These are phyloP conservation scores for Rubroshorea leprosula DNA, from an alignment of 345 rosid species.

Conservation along the genomic window DNA sequence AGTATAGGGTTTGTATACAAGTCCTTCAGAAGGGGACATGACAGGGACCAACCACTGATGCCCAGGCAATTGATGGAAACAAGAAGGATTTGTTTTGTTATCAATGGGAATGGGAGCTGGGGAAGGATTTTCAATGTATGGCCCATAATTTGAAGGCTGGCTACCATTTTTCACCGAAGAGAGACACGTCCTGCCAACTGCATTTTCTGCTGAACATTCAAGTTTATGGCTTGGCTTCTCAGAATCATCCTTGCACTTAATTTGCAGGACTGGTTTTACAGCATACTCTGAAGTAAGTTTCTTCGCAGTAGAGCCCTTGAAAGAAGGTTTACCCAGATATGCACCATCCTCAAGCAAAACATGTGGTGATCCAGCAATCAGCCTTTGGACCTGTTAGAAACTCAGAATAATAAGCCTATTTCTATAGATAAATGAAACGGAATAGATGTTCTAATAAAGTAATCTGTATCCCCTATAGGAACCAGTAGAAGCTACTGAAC, in stretches of 20 bases:
- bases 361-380: constrained; percentile 70
- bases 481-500: constrained; percentile 14
- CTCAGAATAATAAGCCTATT: constrained; percentile 8
- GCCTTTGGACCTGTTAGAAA: constrained; percentile 58
- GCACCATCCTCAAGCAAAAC: constrained; percentile 47
- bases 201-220: constrained; percentile 24
- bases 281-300: constrained; percentile 35
- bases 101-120: constrained; percentile 6
- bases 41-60: constrained; percentile 70
- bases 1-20: constrained; percentile 60
- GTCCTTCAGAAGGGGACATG: constrained; percentile 71
- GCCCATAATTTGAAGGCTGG: not conserved
- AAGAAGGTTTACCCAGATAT: constrained; percentile 36
- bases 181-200: not conserved
- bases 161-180: not conserved
- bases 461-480: constrained; percentile 1
- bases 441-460: not conserved
- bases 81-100: constrained; percentile 28
- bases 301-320: constrained; percentile 37
- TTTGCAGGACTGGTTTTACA: constrained; percentile 33
- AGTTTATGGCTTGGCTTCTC: constrained; percentile 35
- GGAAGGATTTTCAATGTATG: not conserved
- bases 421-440: not conserved
- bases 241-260: constrained; percentile 29
- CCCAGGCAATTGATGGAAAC: constrained; percentile 39